A percentile compares a stretch with the other conserved stretches of the same genome.
phyloP scores from a whole-genome alignment of 345 rosid genomes.

The Populus alba region DNA sequence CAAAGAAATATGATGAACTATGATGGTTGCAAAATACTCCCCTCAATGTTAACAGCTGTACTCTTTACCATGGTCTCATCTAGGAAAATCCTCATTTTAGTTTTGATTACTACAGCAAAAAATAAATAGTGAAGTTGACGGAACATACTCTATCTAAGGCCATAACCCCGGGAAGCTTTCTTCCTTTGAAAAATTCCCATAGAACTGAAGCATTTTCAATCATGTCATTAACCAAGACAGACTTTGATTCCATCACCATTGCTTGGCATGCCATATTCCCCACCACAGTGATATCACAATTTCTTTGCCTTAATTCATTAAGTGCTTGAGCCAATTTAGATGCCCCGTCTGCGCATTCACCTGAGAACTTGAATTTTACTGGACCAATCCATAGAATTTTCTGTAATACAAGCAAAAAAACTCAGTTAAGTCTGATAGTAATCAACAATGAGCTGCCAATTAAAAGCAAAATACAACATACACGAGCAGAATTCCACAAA shows the following conservation, averaged over 20 bases:
- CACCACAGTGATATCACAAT: slow-evolving; percentile 46
- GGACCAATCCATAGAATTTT: slow-evolving; percentile 65
- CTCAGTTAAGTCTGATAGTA: slow-evolving; percentile 3
- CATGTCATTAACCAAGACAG: slow-evolving; percentile 20
- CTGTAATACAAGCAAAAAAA: slow-evolving; percentile 29
- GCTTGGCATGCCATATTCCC: slow-evolving; percentile 44
- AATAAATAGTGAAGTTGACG: slow-evolving; percentile 9
- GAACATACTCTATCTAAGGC: slow-evolving; percentile 61
- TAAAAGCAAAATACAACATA: too few relatives aligned
- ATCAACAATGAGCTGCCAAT: not conserved
- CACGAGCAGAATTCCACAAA: too few relatives aligned
- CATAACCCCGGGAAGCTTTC: slow-evolving; percentile 56
- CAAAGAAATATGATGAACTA: too few relatives aligned
- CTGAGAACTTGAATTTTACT: slow-evolving; percentile 38
- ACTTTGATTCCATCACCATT: slow-evolving; percentile 31
- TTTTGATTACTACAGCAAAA: not conserved
- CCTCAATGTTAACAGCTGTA: not conserved
- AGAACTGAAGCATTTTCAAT: slow-evolving; percentile 50
- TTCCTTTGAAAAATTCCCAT: slow-evolving; percentile 65
- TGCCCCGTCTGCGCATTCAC: slow-evolving; percentile 31
- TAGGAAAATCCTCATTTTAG: not conserved
- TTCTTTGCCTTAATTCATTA: slow-evolving; percentile 28
- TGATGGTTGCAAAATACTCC: too few relatives aligned
- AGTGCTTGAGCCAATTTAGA: slow-evolving; percentile 42
- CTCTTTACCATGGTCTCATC: not conserved